phyloP scores from a whole-genome alignment of 352 stramenopile species.

The Phytophthora citricola region DNA sequence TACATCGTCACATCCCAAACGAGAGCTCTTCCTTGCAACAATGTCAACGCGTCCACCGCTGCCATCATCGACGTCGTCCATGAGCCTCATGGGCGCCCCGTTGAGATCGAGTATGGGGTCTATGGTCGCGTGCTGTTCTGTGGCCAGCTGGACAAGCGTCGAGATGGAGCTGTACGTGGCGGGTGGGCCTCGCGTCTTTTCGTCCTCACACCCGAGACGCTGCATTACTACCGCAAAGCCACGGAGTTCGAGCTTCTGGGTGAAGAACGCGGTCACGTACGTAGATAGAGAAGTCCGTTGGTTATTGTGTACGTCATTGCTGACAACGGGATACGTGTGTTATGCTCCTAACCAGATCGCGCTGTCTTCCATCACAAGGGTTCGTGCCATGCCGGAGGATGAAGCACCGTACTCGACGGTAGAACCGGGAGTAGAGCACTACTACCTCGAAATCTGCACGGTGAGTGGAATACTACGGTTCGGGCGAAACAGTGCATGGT shows the following conservation, averaged over 20 bases:
- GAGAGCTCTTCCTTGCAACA: background rate
- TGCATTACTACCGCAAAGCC: constrained; percentile 85
- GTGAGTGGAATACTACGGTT: constrained; percentile 27
- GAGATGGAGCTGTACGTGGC: constrained; percentile 74
- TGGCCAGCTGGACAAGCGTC: constrained; percentile 77
- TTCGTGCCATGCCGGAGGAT: constrained; percentile 82
- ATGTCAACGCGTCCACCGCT: constrained; percentile 38
- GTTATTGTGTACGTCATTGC: background rate
- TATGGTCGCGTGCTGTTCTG: constrained; percentile 80
- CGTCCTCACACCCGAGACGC: constrained; percentile 74
- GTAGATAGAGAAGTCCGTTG: constrained; percentile 2
- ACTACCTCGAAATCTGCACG: constrained; percentile 85
- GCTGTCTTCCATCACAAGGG: constrained; percentile 67
- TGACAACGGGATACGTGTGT: constrained; percentile 3
- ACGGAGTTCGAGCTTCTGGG: constrained; percentile 78
- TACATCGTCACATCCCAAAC: constrained; percentile 14
- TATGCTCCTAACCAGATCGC: constrained; percentile 46
- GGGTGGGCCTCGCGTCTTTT: constrained; percentile 84
- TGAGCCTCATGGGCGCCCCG: constrained; percentile 14
- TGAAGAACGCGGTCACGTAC: constrained; percentile 78
- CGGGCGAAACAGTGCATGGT: too few species aligned
- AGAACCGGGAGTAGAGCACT: constrained; percentile 71
- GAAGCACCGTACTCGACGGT: constrained; percentile 57
- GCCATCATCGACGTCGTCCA: constrained; percentile 27
- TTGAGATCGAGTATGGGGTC: constrained; percentile 68